phyloP scores from a whole-genome alignment of 2,329 filamentous ascomycete species.

The Phoma herbarum region DNA sequence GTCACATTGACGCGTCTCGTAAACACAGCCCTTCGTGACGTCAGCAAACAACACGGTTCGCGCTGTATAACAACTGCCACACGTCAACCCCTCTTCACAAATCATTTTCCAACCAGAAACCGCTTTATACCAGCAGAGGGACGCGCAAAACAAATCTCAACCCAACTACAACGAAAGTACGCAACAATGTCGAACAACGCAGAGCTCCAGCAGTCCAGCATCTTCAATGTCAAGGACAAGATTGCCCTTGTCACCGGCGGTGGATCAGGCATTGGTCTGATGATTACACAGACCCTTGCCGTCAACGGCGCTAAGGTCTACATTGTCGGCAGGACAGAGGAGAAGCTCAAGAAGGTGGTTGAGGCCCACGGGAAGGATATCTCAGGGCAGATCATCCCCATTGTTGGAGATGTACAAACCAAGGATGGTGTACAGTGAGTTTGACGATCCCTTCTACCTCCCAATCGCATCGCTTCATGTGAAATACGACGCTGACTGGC shows the following conservation, averaged over 20 bases:
- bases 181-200: slow-evolving; percentile 48
- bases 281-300: slow-evolving; percentile 57
- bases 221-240: slow-evolving; percentile 52
- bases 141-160: slow-evolving; percentile 26
- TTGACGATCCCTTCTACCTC: neutral
- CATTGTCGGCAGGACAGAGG: slow-evolving; percentile 57
- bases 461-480: neutral
- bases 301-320: slow-evolving; percentile 60
- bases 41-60: slow-evolving; percentile 28
- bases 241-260: slow-evolving; percentile 55
- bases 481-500: slow-evolving; percentile 9
- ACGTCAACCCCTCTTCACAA: slow-evolving; percentile 13
- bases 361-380: slow-evolving; percentile 56
- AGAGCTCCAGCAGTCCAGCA: slow-evolving; percentile 43
- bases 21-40: slow-evolving; percentile 33
- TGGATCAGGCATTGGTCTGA: slow-evolving; percentile 59
- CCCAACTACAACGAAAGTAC: slow-evolving; percentile 27
- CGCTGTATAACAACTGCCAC: slow-evolving; percentile 27
- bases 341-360: slow-evolving; percentile 59
- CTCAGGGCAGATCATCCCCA: slow-evolving; percentile 57
- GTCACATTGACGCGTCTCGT: slow-evolving; percentile 35
- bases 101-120: neutral
- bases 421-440: slow-evolving; percentile 54
- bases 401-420: slow-evolving; percentile 55
- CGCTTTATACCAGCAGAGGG: slow-evolving; percentile 22